Evolutionary conservation across 129 eudicot genomes (phyloP).

Genomic region (Saposhnikovia divaricata): DNA sequence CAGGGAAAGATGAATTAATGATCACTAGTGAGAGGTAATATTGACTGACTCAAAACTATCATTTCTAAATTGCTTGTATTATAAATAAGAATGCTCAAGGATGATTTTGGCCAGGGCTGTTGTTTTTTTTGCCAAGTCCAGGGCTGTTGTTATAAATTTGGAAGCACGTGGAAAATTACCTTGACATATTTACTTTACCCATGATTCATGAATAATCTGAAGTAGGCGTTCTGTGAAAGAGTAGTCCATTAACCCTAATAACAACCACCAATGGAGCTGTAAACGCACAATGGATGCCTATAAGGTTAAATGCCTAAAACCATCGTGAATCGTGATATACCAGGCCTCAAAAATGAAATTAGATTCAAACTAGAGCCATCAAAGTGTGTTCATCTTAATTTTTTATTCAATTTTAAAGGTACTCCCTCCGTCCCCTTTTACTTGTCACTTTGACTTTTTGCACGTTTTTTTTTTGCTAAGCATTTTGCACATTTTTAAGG

Average conservation of each 20-base stretch:
- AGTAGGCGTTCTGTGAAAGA: background rate
- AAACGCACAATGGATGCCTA: background rate
- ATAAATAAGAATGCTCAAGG: background rate
- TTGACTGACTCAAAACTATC: background rate
- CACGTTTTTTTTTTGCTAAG: too few species aligned
- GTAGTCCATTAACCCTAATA: background rate
- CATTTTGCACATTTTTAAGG: too few species aligned
- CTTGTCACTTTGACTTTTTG: too few species aligned
- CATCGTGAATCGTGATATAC: background rate
- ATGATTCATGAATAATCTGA: background rate
- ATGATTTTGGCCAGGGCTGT: background rate
- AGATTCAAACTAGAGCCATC: background rate
- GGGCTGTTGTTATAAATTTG: background rate
- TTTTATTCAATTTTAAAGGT: background rate
- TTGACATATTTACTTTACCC: background rate
- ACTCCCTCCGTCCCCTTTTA: too few species aligned
- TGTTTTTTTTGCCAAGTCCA: background rate
- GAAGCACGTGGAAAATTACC: background rate
- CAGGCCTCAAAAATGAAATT: background rate
- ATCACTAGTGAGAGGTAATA: constrained; percentile 90
- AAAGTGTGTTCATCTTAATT: background rate
- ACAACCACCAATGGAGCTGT: background rate
- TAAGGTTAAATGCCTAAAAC: background rate
- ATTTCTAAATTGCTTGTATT: background rate
- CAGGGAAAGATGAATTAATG: constrained; percentile 85